A percentile compares a stretch with the other conserved stretches of the same genome.
phyloP scores from a whole-genome alignment of 352 stramenopile species.

The Halophytophthora batemanensis region DNA sequence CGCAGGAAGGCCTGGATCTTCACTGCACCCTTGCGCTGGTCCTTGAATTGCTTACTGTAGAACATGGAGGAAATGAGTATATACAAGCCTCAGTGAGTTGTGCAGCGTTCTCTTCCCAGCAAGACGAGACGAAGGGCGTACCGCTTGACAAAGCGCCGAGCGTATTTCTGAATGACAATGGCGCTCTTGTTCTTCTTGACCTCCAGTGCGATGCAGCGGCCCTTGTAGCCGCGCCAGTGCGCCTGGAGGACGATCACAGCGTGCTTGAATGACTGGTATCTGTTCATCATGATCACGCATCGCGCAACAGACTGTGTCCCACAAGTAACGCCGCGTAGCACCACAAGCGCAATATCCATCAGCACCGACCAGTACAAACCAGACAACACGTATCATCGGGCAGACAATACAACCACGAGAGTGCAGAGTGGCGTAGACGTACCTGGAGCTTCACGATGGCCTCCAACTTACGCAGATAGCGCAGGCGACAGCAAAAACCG shows the following conservation, averaged over 20 bases:
- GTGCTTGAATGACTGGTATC: constrained; percentile 59
- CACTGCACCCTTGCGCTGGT: constrained; percentile 45
- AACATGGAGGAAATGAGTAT: background rate
- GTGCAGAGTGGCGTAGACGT: background rate
- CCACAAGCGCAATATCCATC: constrained; percentile 6
- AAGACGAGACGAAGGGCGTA: constrained; percentile 12
- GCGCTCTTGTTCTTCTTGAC: constrained; percentile 57
- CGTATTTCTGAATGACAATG: constrained; percentile 64
- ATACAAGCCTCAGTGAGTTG: constrained; percentile 3
- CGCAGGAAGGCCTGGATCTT: constrained; percentile 62
- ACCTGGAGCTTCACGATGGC: constrained; percentile 82
- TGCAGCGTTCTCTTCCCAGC: background rate
- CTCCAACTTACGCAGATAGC: constrained; percentile 60
- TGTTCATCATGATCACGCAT: constrained; percentile 74
- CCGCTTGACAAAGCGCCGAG: constrained; percentile 59
- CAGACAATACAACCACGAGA: background rate
- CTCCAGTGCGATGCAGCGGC: constrained; percentile 45
- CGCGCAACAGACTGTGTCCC: constrained; percentile 69
- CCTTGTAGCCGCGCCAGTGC: constrained; percentile 73
- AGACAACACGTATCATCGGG: background rate
- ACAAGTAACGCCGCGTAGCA: constrained; percentile 7
- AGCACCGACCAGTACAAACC: background rate
- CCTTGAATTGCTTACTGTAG: constrained; percentile 51
- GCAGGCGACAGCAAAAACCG: constrained; percentile 54
- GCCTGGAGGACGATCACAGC: constrained; percentile 66